phyloP scores from a whole-genome alignment of 2,329 filamentous ascomycete species.

The Penicillium sp. region DNA sequence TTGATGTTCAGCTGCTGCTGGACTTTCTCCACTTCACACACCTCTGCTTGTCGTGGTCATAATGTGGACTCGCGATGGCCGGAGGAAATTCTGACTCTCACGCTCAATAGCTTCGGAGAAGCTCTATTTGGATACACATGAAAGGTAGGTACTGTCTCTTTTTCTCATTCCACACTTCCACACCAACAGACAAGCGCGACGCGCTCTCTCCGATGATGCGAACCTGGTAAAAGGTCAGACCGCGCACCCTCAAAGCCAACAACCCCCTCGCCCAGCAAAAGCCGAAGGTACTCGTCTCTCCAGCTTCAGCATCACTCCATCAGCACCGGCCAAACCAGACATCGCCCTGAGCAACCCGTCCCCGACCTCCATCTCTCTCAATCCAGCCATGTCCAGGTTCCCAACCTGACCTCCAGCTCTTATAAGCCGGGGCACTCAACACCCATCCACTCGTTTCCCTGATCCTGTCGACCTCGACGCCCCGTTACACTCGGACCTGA shows the following conservation, averaged over 20 bases:
- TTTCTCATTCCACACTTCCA: not conserved
- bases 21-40: slow-evolving; percentile 4
- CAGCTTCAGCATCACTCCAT: not conserved
- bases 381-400: slow-evolving; percentile 3
- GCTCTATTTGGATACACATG: not conserved
- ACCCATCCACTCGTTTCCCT: slow-evolving; percentile 6
- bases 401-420: not conserved
- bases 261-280: slow-evolving; percentile 11
- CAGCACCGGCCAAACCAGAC: slow-evolving; percentile 6
- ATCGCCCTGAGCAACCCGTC: not conserved
- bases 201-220: slow-evolving; percentile 49
- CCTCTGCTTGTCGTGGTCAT: not conserved
- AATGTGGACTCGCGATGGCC: not conserved
- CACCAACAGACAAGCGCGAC: slow-evolving; percentile 2
- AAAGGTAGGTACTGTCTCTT: slow-evolving; percentile 15
- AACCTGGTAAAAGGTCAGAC: slow-evolving; percentile 57
- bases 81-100: not conserved
- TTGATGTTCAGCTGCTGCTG: not conserved
- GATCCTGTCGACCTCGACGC: not conserved
- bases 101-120: not conserved
- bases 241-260: slow-evolving; percentile 24
- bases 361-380: slow-evolving; percentile 1
- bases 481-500: not conserved
- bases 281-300: slow-evolving; percentile 35
- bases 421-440: not conserved